phyloP scores from a whole-genome alignment of 306 rosid species.

The Castanea crenata region DNA sequence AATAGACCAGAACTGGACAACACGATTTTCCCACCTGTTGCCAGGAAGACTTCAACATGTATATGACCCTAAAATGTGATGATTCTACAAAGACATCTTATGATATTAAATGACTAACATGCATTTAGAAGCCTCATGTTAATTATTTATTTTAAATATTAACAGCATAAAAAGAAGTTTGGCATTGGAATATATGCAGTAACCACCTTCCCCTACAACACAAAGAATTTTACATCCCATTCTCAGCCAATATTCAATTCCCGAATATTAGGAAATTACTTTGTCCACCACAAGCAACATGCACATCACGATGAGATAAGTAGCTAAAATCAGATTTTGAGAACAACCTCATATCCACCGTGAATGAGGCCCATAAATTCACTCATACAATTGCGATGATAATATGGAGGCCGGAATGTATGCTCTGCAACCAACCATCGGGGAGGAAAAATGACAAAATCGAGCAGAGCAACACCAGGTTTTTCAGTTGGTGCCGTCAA shows the following conservation, averaged over 20 bases:
- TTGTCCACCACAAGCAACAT: background rate
- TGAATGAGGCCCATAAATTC: constrained; percentile 95
- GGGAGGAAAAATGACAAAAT: constrained; percentile 90
- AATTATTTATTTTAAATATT: background rate
- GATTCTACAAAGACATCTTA: background rate
- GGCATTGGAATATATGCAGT: background rate
- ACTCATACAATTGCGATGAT: constrained; percentile 98
- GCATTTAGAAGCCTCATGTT: background rate
- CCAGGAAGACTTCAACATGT: background rate
- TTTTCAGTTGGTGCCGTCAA: constrained; percentile 91
- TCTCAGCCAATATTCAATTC: background rate
- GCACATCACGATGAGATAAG: background rate
- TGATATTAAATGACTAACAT: background rate
- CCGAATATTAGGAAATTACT: background rate
- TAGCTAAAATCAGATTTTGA: background rate
- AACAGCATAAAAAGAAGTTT: background rate
- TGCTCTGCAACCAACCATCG: constrained; percentile 97
- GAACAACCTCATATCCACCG: constrained; percentile 85
- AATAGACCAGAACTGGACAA: background rate
- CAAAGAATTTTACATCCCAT: background rate
- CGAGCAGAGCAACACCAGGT: constrained; percentile 92
- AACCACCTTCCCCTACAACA: background rate
- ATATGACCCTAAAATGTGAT: background rate
- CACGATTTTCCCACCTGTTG: background rate
- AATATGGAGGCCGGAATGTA: constrained; percentile 97